Evolutionary conservation across 495 filamentous ascomycete species (phyloP).

Genomic region (Neurospora cerealis): DNA sequence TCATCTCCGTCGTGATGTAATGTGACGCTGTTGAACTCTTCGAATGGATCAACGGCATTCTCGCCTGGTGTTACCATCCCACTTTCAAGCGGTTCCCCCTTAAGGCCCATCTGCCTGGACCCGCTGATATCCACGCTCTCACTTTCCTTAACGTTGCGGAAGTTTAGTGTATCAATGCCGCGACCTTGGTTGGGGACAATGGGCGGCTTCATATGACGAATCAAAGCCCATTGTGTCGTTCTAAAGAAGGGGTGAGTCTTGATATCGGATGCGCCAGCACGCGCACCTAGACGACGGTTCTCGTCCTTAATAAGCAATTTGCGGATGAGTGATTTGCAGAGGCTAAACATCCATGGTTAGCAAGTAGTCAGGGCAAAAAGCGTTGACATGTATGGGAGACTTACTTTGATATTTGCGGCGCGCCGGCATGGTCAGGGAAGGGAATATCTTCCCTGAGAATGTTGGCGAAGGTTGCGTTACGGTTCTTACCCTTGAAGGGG

Average conservation of each 20-base stretch:
- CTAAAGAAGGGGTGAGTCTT: conserved; percentile 96
- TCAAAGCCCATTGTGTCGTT: conserved; percentile 88
- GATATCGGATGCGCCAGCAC: conserved; percentile 92
- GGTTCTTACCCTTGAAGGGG: conserved; percentile 98
- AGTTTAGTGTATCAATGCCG: conserved; percentile 89
- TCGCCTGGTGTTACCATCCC: conserved; percentile 81
- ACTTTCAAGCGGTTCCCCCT: conserved; percentile 77
- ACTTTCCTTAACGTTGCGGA: conserved; percentile 95
- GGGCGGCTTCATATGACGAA: conserved; percentile 96
- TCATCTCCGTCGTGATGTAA: conserved; percentile 93
- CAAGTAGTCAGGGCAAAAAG: conserved; percentile 5
- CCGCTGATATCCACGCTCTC: conserved; percentile 87
- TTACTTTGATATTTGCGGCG: conserved; percentile 84
- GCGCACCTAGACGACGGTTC: conserved; percentile 84
- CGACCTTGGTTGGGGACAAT: conserved; percentile 92
- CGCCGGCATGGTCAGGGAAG: conserved; percentile 81
- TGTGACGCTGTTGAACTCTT: conserved; percentile 98
- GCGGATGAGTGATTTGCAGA: conserved; percentile 93
- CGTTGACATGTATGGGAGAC: conserved; percentile 19
- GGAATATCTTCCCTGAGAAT: conserved; percentile 90
- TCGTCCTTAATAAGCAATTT: conserved; percentile 98
- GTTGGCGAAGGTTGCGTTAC: conserved; percentile 95
- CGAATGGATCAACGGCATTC: conserved; percentile 75
- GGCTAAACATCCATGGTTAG: conserved; percentile 36
- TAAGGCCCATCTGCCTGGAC: conserved; percentile 40